Evolutionary conservation across 2,329 filamentous ascomycete species (phyloP), one percentile per base, ranked within the genome.

Genomic region (Mollisia scopiformis): DNA sequence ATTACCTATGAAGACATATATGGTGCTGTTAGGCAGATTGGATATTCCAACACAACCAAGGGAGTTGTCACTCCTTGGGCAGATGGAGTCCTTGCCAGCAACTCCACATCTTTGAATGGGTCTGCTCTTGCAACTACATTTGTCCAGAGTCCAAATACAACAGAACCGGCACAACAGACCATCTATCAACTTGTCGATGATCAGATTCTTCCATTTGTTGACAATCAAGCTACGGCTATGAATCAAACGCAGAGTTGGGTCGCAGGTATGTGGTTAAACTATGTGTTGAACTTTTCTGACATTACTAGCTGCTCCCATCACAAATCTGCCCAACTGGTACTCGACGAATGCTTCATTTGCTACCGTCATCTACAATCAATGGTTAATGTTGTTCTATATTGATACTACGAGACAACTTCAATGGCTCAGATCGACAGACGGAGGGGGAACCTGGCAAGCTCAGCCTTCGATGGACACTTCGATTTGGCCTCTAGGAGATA

Each of bases 401-500:
- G 54, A 56, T 16, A 56, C 16, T 7, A 33, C 19, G 3, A 35
- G 54, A 27, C 39, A 49, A 23, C 11, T 56, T 10, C 54, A 56
- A 49, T 56, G 54, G 54, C 3, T 56, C 16, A 35, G 54, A 33
- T 56, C 54, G 7, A 49, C 10, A 10, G 54, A 56, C 16, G 41
- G 28, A 16, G 54, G 41, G 16, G n/a, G 25, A 11, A 47, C 39
- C 6, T 56, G 54, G 54, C 54, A 33, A 23, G 27, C 21, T 33
- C 54, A 56, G 19, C 54, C 54, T 11, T 28, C 27, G 14, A n/a
- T 16, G n/a, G 54, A 47, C 2, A 25, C n/a, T 16, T 49, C 39
- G 11, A 56, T 33, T 5, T 56, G 46, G 47, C 55, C 55, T 2
- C 47, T 58, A 1, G 55, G 47, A 43, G 55, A 58, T 35, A 58